Evolutionary conservation across 257 asterid genomes (phyloP), one percentile per base, ranked within the genome.

Genomic region (Capsicum baccatum): DNA sequence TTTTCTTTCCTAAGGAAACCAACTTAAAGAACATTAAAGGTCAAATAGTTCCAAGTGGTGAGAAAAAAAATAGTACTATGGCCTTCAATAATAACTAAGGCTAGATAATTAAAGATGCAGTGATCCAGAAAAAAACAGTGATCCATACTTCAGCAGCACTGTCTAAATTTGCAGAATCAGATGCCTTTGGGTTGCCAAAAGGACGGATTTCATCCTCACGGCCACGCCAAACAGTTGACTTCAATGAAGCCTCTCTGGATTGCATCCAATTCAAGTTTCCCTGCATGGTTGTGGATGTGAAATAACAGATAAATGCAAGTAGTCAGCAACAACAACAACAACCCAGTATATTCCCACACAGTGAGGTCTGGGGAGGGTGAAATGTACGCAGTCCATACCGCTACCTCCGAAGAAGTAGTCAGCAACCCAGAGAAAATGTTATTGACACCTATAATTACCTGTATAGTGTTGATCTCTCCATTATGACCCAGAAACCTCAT

Each of bases 231-330:
- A 97, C 98, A 73, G 99, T 91, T 81, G 99, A 97, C 86, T 92
- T 93, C 84, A 97, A 84, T 64, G 98, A 94, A 86, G 98, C 58
- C 92, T 97, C 99, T 86, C 99, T 91, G 83, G 99, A 97, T 88
- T 90, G 98, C 99, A 97, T 97, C 99, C 99, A 97, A 90, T 97
- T 97, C 93, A 95, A 91, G 89, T 97, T 97, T 59, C 99, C 99
- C 98, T 94, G 92, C 80, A 90, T 80, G 26, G 59, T 11, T 64
- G 84, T 83, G 71, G 66, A 76, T 35, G 55, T 89, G 85, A 79
- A 84, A 69, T 82, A 86, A 76, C 85, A 54, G 59, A 39, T 54
- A 74, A 83, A 84, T 21, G 79, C 80, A 56, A 69, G 84, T 70
- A 37, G 70, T 26, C 39, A 42, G 83, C 80, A 68, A 47, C 52